Evolutionary conservation across 2,329 filamentous ascomycete species (phyloP), one percentile per base, ranked within the genome.

Genomic region (Alternaria sp.): DNA sequence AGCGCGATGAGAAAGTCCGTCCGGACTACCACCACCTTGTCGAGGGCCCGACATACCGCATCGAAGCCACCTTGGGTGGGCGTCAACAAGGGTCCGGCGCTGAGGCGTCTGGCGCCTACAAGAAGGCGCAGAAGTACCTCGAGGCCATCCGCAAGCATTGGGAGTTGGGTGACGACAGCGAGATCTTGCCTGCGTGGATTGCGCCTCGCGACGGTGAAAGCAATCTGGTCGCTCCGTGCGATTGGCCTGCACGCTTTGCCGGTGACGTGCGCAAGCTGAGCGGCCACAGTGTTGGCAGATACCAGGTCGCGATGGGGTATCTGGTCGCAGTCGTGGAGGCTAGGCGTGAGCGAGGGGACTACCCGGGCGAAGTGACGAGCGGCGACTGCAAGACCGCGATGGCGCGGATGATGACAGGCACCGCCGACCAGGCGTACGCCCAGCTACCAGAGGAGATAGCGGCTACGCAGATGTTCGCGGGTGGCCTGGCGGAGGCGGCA

Each of bases 381-480:
- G 12, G 56, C 0, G 44, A 55, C 19, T 19, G 40, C 28, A 50
- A 10, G 44, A 21, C 30, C 1, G 51, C 50, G 12, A 26, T 45
- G 26, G 6, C 12, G 2, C 19, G 13, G 15, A 8, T 50, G 45
- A 6, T 3, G 0, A 12, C 32, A 36, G 1, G 3, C 6, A 50
- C 32, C 6, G 46, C 30, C 0, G 46, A 51, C n/a, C 46, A 50
- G 56, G 46, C 32, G 40, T 51, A 43, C 26, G 55, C 43, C 2
- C 28, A 57, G 0, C 28, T 50, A 45, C 45, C 55, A 46, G 30
- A 57, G 28, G 56, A 51, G 17, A 5, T 43, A n/a, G 32, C 30
- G 15, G 21, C 40, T 21, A 58, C 46, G 5, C 12, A 43, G 11
- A 6, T n/a, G 30, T 58, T 43, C 43, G 46, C 46, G 23, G 56